Evolutionary conservation across 805 yeast genomes (phyloP).

Genomic region (Teunomyces barrocoloradensis): DNA sequence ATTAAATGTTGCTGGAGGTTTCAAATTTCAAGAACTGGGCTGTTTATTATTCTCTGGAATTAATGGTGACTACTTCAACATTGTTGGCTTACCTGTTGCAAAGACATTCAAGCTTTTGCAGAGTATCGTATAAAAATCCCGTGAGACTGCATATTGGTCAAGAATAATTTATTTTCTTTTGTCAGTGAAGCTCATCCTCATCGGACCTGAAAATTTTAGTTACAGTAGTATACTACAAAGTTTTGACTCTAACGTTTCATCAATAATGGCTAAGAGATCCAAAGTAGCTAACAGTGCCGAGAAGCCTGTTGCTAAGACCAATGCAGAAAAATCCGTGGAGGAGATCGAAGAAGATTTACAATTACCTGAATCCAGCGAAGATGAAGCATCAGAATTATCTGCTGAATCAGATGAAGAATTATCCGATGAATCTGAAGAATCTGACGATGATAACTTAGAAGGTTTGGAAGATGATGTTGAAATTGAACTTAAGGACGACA

Average conservation of each 20-base stretch:
- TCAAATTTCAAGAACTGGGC: constrained; percentile 75
- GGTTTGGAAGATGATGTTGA: constrained; percentile 25
- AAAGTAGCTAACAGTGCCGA: constrained; percentile 4
- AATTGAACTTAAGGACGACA: constrained; percentile 18
- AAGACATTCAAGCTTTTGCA: constrained; percentile 31
- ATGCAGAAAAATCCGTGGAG: constrained; percentile 19
- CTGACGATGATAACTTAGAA: constrained; percentile 14
- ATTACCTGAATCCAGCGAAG: constrained; percentile 14
- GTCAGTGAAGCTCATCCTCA: constrained; percentile 6
- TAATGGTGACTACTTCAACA: constrained; percentile 80
- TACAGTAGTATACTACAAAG: not conserved
- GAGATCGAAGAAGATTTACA: constrained; percentile 21
- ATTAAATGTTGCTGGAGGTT: constrained; percentile 86
- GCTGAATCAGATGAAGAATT: constrained; percentile 24
- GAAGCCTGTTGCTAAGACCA: constrained; percentile 12
- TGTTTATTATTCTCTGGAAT: constrained; percentile 60
- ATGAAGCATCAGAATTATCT: constrained; percentile 16
- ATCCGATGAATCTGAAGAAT: constrained; percentile 18
- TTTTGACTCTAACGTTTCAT: not conserved
- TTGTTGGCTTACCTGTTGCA: constrained; percentile 81
- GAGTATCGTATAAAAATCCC: not conserved
- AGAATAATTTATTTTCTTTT: not conserved
- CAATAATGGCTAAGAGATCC: constrained; percentile 4
- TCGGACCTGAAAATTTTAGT: constrained; percentile 6
- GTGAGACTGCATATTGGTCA: constrained; percentile 1